These are phyloP conservation scores for Knoxia roxburghii DNA, from an alignment of 257 asterid species.

Conservation along the genomic window DNA sequence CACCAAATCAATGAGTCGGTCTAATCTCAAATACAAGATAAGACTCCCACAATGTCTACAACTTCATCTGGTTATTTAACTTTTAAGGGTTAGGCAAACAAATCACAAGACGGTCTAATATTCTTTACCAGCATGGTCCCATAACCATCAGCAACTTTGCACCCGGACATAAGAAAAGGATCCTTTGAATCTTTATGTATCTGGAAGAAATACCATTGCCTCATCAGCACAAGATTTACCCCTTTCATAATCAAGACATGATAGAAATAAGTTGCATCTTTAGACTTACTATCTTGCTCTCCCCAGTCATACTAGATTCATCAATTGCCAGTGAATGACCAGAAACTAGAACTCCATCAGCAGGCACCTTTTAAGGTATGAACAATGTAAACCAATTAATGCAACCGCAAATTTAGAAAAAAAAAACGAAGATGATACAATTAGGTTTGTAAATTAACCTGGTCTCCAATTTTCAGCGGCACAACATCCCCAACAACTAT, in stretches of 20 bases:
- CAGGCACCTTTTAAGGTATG: slow-evolving; percentile 64
- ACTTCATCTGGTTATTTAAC: neutral
- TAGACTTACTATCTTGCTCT: slow-evolving; percentile 80
- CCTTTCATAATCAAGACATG: slow-evolving; percentile 6
- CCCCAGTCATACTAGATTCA: slow-evolving; percentile 99
- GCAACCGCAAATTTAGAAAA: neutral
- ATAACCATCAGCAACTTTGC: slow-evolving; percentile 97
- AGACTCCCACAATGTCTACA: neutral
- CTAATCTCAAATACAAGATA: neutral
- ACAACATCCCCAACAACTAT: slow-evolving; percentile 87
- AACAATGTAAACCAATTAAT: slow-evolving; percentile 14
- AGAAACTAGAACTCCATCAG: slow-evolving; percentile 74
- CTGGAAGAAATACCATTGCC: slow-evolving; percentile 31
- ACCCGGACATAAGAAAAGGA: slow-evolving; percentile 94
- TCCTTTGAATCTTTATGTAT: slow-evolving; percentile 75
- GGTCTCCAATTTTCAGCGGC: slow-evolving; percentile 97
- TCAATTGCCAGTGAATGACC: slow-evolving; percentile 88
- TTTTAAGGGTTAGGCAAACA: neutral
- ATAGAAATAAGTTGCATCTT: slow-evolving; percentile 11
- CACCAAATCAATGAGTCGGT: neutral
- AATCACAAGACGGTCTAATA: slow-evolving; percentile 3
- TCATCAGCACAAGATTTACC: slow-evolving; percentile 3
- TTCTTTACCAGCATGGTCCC: slow-evolving; percentile 84
- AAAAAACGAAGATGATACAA: slow-evolving; percentile 8
- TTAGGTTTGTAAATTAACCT: slow-evolving; percentile 38